Evolutionary conservation across 2,329 filamentous ascomycete genomes (phyloP), one percentile per base, ranked within the genome.

Genomic region (Peltaster fructicola): DNA sequence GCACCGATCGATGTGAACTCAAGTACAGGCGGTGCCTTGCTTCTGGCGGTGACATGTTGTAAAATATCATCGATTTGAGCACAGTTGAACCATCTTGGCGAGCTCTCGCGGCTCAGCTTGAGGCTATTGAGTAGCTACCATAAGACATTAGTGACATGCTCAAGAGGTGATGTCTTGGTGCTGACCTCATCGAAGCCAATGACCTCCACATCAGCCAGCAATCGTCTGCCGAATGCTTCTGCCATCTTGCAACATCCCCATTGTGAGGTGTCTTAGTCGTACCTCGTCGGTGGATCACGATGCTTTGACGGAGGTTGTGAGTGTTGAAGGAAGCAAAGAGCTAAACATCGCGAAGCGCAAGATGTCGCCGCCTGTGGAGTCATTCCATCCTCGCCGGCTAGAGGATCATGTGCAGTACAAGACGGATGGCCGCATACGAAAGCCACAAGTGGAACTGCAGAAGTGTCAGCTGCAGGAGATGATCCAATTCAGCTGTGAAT

Each of bases 401-500:
- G 49, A 57, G 15, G 38, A 54, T 9, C 55, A 57, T 33, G 47
- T 71, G 35, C 62, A 69, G 36, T 53, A 51, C 22, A 57, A 54
- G 44, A 54, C 57, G 35, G 55, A 47, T 34, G 64, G 50, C 51
- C 57, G 63, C 41, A 46, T 51, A 24, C 61, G 63, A 32, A 69
- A 69, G 43, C 46, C 44, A n/a, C 49, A 56, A 9, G 49, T 68
- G 31, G 51, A 64, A 15, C 52, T 73, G 5, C 44, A 52, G 26
- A 50, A 64, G 24, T 74, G 69, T 44, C 48, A 58, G 29, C 47
- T 73, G 19, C 53, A 65, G 36, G 65, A 73, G 43, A 47, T 74
- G 46, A 50, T 66, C 22, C 69, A 75, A 48, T 73, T 71, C 41
- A 60, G 60, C 14, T 75, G 70, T 47, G 59, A 68, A 40, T 49